Conservation (phyloP, 139 green algal genomes). For the Picochlorum sp. region DNA sequence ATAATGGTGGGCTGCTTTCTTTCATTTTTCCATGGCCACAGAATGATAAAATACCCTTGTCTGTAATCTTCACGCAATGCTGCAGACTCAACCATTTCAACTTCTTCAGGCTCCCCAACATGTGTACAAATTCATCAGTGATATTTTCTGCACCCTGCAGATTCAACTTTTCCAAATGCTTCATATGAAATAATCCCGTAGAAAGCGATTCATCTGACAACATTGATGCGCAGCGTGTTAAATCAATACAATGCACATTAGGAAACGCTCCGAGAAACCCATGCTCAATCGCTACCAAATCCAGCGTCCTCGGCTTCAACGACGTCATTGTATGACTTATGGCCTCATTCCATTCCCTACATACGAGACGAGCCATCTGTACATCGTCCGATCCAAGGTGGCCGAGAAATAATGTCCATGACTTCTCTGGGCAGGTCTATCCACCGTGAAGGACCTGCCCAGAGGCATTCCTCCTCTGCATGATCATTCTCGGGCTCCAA, state of each 20-base stretch:
- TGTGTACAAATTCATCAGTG: conserved; percentile 3
- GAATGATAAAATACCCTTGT: conserved; percentile 12
- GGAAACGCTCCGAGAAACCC: conserved; percentile 6
- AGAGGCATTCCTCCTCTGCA: too few relatives aligned
- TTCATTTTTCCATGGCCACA: not conserved
- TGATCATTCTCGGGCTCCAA: too few relatives aligned
- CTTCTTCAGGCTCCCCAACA: conserved; percentile 10
- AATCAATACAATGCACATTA: conserved; percentile 19
- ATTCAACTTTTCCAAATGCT: conserved; percentile 14
- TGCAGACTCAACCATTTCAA: conserved; percentile 12
- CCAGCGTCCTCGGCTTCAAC: conserved; percentile 8
- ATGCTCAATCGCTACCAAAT: not conserved
- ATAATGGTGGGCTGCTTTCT: not conserved
- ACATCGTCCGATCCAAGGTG: conserved; percentile 14
- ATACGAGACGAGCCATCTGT: conserved; percentile 19
- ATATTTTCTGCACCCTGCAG: conserved; percentile 23
- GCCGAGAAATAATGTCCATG: conserved; percentile 9
- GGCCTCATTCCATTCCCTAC: conserved; percentile 14
- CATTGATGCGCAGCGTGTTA: conserved; percentile 9
- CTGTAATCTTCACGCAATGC: conserved; percentile 33
- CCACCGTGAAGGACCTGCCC: not conserved
- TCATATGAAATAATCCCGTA: not conserved
- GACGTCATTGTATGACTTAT: conserved; percentile 4
- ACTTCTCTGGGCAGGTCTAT: conserved; percentile 16
- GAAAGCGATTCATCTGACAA: conserved; percentile 9